Base-by-base conservation (phyloP, 2,329 filamentous ascomycete genomes). In the Colletotrichum ledebouriae region DNA sequence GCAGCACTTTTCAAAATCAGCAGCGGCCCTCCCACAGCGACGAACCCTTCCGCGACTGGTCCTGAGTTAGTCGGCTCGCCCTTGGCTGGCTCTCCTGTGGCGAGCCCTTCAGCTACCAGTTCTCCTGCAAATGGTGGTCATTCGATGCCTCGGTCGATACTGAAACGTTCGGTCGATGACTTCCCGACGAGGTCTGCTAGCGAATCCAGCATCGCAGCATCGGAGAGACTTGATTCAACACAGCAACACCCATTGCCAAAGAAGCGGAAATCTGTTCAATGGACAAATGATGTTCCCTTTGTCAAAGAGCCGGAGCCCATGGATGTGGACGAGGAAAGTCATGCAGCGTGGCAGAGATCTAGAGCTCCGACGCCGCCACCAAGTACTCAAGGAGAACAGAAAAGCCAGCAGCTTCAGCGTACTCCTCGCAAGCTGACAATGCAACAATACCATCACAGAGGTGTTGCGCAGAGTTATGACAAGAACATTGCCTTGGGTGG, bases 1-100 rank as follows among this genome's bases (percentile, higher is more conserved):
- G 6, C 69, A 75, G 29, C 69, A 71, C 69, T 81, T 34, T 72
- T 77, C 41, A 73, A 71, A 6, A 76, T 82, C 12, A 72, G 44
- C 9, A 70, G 61, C 15, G 74, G 76, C 11, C 67, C 67, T 3
- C 63, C 55, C 17, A 13, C 55, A 11, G 33, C 50, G 6, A 10
- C 50, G 6, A 29, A 29, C 13, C 13, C 37, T 6, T 39, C 37
- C 37, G 13, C 37, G 37, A 39, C 37, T 39, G 37, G 10, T 11
- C 17, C 15, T 46, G 42, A 9, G 2, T 29, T 29, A 6, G 5
- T 15, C 37, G 37, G 37, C 11, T 39, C 37, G 37, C 37, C 37
- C 37, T 11, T 6, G 37, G 37, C 37, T 39, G 37, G 37, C 15
- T 39, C 37, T 39, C 37, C 37, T 15, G 37, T 15, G 13, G 13